Base-by-base conservation (phyloP, 1,284 basidiomycete species). In the Pholiota adiposa region DNA sequence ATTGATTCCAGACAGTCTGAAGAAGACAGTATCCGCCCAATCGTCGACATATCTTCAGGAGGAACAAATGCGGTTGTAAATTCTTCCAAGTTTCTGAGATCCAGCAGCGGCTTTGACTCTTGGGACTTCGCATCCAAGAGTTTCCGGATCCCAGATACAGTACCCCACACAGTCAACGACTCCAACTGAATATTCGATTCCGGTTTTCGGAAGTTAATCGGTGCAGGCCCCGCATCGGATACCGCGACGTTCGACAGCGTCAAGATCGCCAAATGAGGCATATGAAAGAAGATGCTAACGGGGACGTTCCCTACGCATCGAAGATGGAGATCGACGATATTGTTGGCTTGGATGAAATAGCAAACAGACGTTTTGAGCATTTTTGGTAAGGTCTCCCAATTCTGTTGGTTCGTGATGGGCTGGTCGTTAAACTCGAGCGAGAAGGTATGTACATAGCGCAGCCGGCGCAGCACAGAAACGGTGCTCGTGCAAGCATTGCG, bases 321-420 rank as follows among this genome's bases (percentile, higher is more conserved):
- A 7, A 64, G 43, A 4, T 40, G 31, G 2, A 64, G 50, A n/a
- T 55, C 29, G 18, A 46, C 50, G 25, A 64, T 60, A 38, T 34
- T 54, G 33, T 64, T 64, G 4, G 52, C 58, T 18, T 54, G 60
- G 9, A 64, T 60, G 49, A 64, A 64, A 25, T 46, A 54, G 12
- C 52, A 52, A 4, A 64, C 29, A 3, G 60, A 60, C 8, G 18
- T 31, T 27, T 19, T 36, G 25, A 62, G 44, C 16, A 41, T 11
- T 4, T 29, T 25, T 7, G 55, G 34, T 16, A 64, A 31, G 4
- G 33, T 41, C 31, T 50, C 36, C 63, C 63, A 64, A 38, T 56
- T 31, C 19, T 62, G 55, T 9, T 19, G 46, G 19, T 33, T 19
- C n/a, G 25, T 12, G 7, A 19, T 54, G 40, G 18, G 9, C 29